A percentile compares a stretch with the other conserved stretches of the same genome.
Evolutionary conservation across 2,329 filamentous ascomycete genomes (phyloP).

Genomic region (Phyllosticta citriasiana): DNA sequence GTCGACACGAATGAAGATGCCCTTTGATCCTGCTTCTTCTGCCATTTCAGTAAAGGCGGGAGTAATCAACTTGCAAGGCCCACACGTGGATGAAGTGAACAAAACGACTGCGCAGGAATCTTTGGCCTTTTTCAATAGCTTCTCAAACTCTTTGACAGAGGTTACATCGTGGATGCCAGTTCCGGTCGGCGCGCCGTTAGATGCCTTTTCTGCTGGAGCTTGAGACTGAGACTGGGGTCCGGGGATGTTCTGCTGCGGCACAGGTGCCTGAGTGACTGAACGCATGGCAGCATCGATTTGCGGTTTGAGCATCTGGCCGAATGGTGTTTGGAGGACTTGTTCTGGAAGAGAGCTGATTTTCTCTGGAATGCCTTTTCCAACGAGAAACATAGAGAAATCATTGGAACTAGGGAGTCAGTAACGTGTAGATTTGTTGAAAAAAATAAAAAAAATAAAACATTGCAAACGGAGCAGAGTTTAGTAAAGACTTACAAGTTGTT

Average conservation of each 20-base stretch:
- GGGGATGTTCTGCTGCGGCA: constrained; percentile 23
- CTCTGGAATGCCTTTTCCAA: constrained; percentile 78
- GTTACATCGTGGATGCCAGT: constrained; percentile 52
- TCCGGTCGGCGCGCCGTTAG: constrained; percentile 1
- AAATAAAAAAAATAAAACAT: too few species aligned
- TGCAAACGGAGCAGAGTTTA: too few species aligned
- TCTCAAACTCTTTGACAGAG: constrained; percentile 50
- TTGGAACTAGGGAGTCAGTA: constrained; percentile 45
- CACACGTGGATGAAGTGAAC: constrained; percentile 83
- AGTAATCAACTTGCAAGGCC: constrained; percentile 74
- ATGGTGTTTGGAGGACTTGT: constrained; percentile 73
- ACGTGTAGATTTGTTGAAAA: too few species aligned
- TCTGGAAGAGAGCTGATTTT: constrained; percentile 80
- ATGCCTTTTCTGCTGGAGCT: constrained; percentile 3
- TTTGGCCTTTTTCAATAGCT: constrained; percentile 48
- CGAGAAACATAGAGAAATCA: constrained; percentile 78
- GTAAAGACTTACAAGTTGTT: constrained; percentile 62
- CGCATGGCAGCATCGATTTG: constrained; percentile 59
- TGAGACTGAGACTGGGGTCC: constrained; percentile 6
- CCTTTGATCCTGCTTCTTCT: constrained; percentile 57
- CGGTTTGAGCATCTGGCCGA: constrained; percentile 79
- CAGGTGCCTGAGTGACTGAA: constrained; percentile 50
- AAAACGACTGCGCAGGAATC: constrained; percentile 72
- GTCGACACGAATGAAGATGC: constrained; percentile 73
- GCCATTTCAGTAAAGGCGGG: constrained; percentile 74